Evolutionary conservation across 352 stramenopile genomes (phyloP), one percentile per base, ranked within the genome.

Genomic region (Pythium scleroteichum): DNA sequence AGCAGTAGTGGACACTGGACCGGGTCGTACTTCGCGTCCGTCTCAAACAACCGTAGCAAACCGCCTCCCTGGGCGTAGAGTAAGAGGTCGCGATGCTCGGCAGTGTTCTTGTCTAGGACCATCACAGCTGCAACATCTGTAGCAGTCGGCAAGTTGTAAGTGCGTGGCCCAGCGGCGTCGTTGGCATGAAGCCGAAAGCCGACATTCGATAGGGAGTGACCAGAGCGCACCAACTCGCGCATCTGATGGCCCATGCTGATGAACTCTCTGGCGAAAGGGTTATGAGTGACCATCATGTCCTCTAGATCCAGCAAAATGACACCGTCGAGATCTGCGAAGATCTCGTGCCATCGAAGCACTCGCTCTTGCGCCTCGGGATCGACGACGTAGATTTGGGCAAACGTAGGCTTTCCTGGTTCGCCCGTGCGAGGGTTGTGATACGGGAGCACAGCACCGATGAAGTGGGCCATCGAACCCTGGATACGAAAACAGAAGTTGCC

Each of bases 321-420:
- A 16, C 8, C 17, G 39, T 62, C 22, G 10, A 62, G 23, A 24
- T 24, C 42, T 14, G 8, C 10, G 20, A 62, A 53, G 27, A 52
- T 53, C 1, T 41, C 29, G 3, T 14, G 29, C 0, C 53, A 41
- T 24, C 17, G 33, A 10, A 35, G 17, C 2, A 29, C 53, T 2
- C 53, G 41, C 5, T 41, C 17, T 35, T 26, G 29, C 42, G 35
- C 46, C 10, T 56, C 55, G 0, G 55, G 44, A 42, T 63, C 55
- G 7, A 41, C 33, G 5, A 63, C 19, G 33, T 63, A 55, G 46
- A 63, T 55, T 22, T 63, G 55, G 1, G 55, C 55, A 42, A 56
- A 63, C 29, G 53, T 52, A 1, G 41, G 27, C n/a, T 6, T 7
- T 3, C 27, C 35, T 9, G 19, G 3, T 22, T 47, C 12, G 46